Conservation (phyloP, 148 eudicot genomes). For the Nepenthes mirabilis region DNA sequence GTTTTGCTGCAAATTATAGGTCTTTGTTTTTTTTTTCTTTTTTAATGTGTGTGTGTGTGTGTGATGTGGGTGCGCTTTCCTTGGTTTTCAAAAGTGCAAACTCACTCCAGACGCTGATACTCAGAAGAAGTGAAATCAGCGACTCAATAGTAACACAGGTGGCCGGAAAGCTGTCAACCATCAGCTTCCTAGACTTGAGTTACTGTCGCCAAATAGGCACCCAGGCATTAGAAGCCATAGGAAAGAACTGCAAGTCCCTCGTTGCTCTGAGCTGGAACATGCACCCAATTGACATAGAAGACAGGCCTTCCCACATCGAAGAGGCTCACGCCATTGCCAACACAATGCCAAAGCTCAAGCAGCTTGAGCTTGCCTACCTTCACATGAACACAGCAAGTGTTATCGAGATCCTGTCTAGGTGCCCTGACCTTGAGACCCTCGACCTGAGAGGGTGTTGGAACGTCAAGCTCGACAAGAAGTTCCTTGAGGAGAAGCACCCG, state of each 20-base stretch:
- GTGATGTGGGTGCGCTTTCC: neutral
- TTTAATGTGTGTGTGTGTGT: neutral
- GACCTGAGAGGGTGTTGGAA: slow-evolving; percentile 77
- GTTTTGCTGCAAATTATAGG: neutral
- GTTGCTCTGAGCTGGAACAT: slow-evolving; percentile 36
- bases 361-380: slow-evolving; percentile 57
- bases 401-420: slow-evolving; percentile 22
- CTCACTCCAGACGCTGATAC: slow-evolving; percentile 31
- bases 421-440: slow-evolving; percentile 40
- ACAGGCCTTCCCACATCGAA: slow-evolving; percentile 40
- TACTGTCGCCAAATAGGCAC: slow-evolving; percentile 55
- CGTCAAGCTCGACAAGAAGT: slow-evolving; percentile 43
- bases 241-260: slow-evolving; percentile 40
- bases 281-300: slow-evolving; percentile 52
- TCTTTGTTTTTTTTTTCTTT: neutral
- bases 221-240: slow-evolving; percentile 37
- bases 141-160: slow-evolving; percentile 33
- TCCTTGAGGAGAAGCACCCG: slow-evolving; percentile 24
- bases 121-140: slow-evolving; percentile 51
- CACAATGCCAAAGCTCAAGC: slow-evolving; percentile 74
- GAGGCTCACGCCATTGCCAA: slow-evolving; percentile 64
- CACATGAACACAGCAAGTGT: slow-evolving; percentile 33
- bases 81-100: slow-evolving; percentile 40
- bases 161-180: slow-evolving; percentile 24
- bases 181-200: slow-evolving; percentile 59